Percentiles rank a stretch among this genome's conserved stretches.
phyloP scores from a whole-genome alignment of 306 rosid species.

The Malus sylvestris region DNA sequence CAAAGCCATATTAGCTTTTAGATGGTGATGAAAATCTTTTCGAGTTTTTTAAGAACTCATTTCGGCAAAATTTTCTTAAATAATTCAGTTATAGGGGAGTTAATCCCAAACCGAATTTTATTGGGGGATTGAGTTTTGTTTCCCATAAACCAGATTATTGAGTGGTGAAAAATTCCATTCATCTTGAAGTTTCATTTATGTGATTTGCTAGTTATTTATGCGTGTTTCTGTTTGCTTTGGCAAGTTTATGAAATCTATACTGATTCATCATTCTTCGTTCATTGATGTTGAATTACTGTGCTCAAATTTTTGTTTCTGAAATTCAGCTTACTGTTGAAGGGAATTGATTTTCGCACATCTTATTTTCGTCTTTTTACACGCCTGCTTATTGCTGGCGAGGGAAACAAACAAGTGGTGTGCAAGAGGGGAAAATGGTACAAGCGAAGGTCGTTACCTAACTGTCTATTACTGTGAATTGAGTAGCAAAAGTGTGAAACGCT shows the following conservation, averaged over 20 bases:
- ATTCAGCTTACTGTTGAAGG: neutral
- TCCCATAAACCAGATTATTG: conserved; percentile 31
- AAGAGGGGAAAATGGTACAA: no score
- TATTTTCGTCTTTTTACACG: no score
- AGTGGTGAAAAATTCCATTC: conserved; percentile 34
- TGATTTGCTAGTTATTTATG: conserved; percentile 3
- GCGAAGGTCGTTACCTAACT: no score
- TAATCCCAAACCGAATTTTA: conserved; percentile 41
- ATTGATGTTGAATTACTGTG: neutral
- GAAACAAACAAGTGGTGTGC: no score
- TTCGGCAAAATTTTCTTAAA: conserved; percentile 65
- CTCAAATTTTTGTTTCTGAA: neutral
- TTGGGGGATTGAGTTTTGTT: conserved; percentile 25
- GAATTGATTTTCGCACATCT: no score
- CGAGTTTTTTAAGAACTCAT: conserved; percentile 41
- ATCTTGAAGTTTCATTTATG: conserved; percentile 19
- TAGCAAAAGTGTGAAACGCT: no score
- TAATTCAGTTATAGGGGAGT: conserved; percentile 59
- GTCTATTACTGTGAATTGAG: no score
- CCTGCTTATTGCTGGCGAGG: no score
- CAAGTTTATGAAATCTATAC: neutral
- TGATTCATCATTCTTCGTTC: neutral
- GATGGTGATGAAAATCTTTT: conserved; percentile 81
- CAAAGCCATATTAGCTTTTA: conserved; percentile 20
- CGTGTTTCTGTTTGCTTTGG: neutral